A percentile compares a stretch with the other conserved stretches of the same genome.
Conservation (phyloP, 345 rosid genomes). For the Cardamine occulta region DNA sequence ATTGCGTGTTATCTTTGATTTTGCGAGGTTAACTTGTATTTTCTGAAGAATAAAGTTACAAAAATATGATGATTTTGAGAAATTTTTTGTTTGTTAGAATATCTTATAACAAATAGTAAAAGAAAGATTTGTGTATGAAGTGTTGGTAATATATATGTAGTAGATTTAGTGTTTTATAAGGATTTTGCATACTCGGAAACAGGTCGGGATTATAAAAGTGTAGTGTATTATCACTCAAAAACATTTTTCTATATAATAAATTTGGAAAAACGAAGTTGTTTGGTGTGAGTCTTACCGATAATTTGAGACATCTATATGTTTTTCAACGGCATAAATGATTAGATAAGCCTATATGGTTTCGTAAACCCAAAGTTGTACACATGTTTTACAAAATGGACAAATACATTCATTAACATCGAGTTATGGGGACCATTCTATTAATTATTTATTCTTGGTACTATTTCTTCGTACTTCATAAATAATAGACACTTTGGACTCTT, state of each 20-base stretch:
- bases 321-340: conserved; percentile 34
- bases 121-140: background rate
- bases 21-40: no score
- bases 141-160: background rate
- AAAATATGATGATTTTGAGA: background rate
- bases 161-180: background rate
- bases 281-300: conserved; percentile 22
- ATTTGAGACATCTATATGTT: conserved; percentile 13
- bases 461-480: conserved; percentile 36
- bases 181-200: background rate
- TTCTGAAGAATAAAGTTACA: no score
- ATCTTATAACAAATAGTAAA: background rate
- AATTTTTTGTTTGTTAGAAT: no score
- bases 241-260: background rate
- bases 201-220: background rate
- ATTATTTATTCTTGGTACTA: conserved; percentile 41
- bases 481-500: conserved; percentile 29
- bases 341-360: conserved; percentile 28
- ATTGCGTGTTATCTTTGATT: no score
- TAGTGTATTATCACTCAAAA: conserved; percentile 4
- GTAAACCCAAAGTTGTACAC: conserved; percentile 27
- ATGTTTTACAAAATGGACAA: conserved; percentile 24
- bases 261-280: background rate
- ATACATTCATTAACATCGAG: conserved; percentile 16
- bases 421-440: conserved; percentile 39